Percentiles rank a stretch among this genome's conserved stretches.
Evolutionary conservation across 2,329 filamentous ascomycete species (phyloP).

Genomic region (Ophiostoma himal-ulmi): DNA sequence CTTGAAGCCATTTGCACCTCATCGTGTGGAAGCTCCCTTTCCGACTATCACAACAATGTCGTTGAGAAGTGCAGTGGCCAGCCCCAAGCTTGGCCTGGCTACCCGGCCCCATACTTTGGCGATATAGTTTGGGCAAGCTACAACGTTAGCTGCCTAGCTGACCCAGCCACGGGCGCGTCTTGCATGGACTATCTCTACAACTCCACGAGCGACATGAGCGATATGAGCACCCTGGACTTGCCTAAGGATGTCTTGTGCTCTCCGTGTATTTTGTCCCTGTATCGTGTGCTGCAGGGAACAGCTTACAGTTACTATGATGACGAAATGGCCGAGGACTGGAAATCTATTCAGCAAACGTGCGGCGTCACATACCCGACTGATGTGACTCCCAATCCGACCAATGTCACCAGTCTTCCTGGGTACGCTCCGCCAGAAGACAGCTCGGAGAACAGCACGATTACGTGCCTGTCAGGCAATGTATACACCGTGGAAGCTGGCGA

Average conservation of each 20-base stretch:
- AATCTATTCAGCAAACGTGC: not conserved
- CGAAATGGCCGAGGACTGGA: not conserved
- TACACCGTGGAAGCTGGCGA: not conserved
- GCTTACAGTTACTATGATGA: not conserved
- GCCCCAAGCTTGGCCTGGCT: not conserved
- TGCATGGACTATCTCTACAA: not conserved
- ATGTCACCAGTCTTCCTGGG: not conserved
- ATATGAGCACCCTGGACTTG: not conserved
- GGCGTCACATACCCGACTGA: not conserved
- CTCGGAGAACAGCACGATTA: not conserved
- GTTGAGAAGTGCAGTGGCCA: not conserved
- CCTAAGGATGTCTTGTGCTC: not conserved
- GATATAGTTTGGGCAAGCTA: not conserved
- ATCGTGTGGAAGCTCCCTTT: not conserved
- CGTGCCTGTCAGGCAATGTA: not conserved
- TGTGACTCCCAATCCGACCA: not conserved
- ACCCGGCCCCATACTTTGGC: not conserved
- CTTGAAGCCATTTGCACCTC: not conserved
- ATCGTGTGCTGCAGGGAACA: not conserved
- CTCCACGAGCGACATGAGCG: not conserved
- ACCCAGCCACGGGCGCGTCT: not conserved
- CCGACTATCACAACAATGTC: not conserved
- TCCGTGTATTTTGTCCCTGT: not conserved
- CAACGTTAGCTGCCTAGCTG: not conserved
- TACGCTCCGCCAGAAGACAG: not conserved